These are phyloP conservation scores for Nectriaceae sp. DNA, from an alignment of 2,329 filamentous ascomycete genomes.

Conservation along the genomic window DNA sequence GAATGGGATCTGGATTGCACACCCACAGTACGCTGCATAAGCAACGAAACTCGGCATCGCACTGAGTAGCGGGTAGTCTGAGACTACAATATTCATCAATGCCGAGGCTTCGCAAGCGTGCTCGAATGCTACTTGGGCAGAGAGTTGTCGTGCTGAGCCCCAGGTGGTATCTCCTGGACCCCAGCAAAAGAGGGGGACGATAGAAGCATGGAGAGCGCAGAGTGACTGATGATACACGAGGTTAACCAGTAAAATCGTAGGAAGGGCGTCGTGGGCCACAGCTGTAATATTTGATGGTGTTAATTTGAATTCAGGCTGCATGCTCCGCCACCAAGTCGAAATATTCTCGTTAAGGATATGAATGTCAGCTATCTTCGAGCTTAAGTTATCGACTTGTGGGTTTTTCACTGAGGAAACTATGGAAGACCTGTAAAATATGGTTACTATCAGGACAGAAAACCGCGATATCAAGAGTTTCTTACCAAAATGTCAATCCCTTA, in stretches of 20 bases:
- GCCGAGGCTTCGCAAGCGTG: conserved; percentile 17
- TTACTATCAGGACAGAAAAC: too few species aligned
- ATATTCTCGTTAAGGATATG: conserved; percentile 8
- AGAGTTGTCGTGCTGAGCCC: conserved; percentile 18
- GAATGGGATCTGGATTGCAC: conserved; percentile 25
- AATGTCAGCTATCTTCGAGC: conserved; percentile 3
- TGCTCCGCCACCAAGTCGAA: conserved; percentile 9
- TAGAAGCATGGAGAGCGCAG: conserved; percentile 21
- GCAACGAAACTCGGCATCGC: conserved; percentile 21
- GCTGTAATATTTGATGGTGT: not conserved
- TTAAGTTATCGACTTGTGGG: not conserved
- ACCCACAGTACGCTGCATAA: conserved; percentile 21
- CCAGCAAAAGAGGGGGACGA: conserved; percentile 25
- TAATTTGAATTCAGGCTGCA: conserved; percentile 3
- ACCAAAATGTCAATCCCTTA: conserved; percentile 12
- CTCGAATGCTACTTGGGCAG: conserved; percentile 22
- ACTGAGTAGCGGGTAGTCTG: not conserved
- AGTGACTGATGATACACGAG: conserved; percentile 20
- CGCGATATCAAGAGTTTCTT: too few species aligned
- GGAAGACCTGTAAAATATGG: conserved; percentile 2
- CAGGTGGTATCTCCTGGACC: conserved; percentile 6
- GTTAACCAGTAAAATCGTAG: conserved; percentile 6
- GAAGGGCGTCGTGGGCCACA: not conserved
- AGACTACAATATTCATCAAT: conserved; percentile 7
- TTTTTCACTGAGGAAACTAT: conserved; percentile 9